These are phyloP conservation scores for Grammothele lineata DNA, from an alignment of 768 basidiomycete genomes.

Conservation along the genomic window DNA sequence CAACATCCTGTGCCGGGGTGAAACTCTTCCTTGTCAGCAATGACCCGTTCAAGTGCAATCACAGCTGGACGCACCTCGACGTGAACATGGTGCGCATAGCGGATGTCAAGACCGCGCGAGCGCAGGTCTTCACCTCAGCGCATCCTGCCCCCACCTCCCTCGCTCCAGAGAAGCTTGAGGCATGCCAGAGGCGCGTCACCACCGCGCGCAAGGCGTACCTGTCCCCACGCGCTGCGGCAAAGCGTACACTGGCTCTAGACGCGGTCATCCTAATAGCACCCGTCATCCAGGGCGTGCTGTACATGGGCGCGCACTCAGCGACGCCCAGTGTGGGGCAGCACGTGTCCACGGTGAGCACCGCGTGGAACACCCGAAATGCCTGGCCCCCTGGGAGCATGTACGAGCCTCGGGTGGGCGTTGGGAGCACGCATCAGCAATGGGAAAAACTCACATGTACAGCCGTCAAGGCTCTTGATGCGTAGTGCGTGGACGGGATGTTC, in stretches of 20 bases:
- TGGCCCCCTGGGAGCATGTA: slow-evolving; percentile 45
- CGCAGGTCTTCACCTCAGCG: slow-evolving; percentile 40
- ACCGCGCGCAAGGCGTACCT: slow-evolving; percentile 16
- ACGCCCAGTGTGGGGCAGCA: slow-evolving; percentile 35
- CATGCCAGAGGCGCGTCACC: slow-evolving; percentile 2
- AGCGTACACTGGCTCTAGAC: slow-evolving; percentile 9
- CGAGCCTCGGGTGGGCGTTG: slow-evolving; percentile 64
- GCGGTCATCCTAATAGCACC: slow-evolving; percentile 11
- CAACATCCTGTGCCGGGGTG: slow-evolving; percentile 37
- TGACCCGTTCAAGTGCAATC: slow-evolving; percentile 54
- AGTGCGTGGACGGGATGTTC: no score
- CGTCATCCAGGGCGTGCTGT: slow-evolving; percentile 42
- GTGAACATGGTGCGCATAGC: slow-evolving; percentile 58
- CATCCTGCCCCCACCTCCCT: neutral
- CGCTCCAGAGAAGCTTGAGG: neutral
- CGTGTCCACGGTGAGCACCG: slow-evolving; percentile 44
- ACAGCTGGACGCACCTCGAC: slow-evolving; percentile 48
- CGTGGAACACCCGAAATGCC: slow-evolving; percentile 57
- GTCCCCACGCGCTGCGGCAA: slow-evolving; percentile 15
- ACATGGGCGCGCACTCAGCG: slow-evolving; percentile 35
- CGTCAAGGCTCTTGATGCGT: no score
- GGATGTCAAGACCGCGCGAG: slow-evolving; percentile 48
- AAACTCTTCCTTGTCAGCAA: slow-evolving; percentile 58
- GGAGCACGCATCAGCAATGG: no score
- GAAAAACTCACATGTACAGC: no score